phyloP scores from a whole-genome alignment of 148 eudicot species.

The Chenopodium berlandieri region DNA sequence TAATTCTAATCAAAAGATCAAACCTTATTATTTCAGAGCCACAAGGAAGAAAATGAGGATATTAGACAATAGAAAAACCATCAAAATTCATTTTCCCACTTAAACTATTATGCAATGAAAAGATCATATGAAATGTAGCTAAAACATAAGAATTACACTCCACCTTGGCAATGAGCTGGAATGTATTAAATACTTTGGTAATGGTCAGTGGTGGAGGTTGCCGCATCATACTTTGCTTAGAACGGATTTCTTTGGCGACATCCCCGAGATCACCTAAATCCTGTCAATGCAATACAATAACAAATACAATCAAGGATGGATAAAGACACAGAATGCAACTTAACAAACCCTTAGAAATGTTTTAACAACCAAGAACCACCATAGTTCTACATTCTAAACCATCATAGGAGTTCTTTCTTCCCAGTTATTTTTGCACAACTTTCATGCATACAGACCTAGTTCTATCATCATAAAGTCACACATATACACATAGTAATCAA shows the following conservation, averaged over 20 bases:
- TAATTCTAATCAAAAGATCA: neutral
- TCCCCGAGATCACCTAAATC: conserved; percentile 87
- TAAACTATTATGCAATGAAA: neutral
- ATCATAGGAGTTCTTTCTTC: neutral
- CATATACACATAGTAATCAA: neutral
- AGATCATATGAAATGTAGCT: neutral
- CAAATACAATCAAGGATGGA: neutral
- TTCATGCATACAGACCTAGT: neutral
- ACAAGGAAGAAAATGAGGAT: neutral
- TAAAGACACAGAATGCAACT: neutral
- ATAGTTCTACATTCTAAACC: neutral
- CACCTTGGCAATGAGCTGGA: conserved; percentile 77
- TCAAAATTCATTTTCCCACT: neutral
- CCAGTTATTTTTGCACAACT: neutral
- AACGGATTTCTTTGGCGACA: conserved; percentile 79
- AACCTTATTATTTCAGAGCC: neutral
- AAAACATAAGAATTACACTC: neutral
- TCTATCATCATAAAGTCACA: neutral
- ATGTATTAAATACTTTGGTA: conserved; percentile 71
- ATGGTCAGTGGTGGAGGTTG: conserved; percentile 78
- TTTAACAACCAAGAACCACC: conserved; percentile 2
- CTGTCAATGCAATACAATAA: conserved; percentile 32
- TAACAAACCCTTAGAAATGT: neutral
- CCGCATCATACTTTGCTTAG: conserved; percentile 77
- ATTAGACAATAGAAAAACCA: neutral